Percentiles rank a stretch among this genome's conserved stretches.
These are phyloP conservation scores for Fusarium sp. DNA, from an alignment of 2,329 filamentous ascomycete species.

Conservation along the genomic window DNA sequence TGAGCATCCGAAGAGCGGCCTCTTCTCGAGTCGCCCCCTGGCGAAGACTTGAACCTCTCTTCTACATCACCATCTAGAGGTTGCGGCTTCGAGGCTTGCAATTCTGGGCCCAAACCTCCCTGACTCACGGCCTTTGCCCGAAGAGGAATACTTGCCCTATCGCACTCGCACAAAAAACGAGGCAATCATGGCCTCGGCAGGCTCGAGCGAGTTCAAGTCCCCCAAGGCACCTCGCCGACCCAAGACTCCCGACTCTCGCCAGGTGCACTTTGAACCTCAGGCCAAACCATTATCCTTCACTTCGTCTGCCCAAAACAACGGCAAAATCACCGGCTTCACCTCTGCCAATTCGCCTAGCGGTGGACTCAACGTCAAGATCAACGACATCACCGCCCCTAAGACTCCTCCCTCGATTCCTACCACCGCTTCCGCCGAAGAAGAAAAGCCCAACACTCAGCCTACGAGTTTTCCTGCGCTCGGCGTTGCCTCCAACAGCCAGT, in stretches of 20 bases:
- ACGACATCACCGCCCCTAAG: slow-evolving; percentile 22
- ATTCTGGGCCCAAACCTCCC: slow-evolving; percentile 4
- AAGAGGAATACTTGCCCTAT: not conserved
- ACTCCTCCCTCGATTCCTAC: slow-evolving; percentile 12
- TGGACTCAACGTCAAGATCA: slow-evolving; percentile 41
- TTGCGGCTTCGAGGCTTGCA: slow-evolving; percentile 3
- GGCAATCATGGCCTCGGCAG: slow-evolving; percentile 49
- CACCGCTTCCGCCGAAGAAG: slow-evolving; percentile 21
- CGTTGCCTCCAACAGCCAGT: slow-evolving; percentile 38
- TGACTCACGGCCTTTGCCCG: slow-evolving; percentile 25
- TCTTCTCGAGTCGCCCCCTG: slow-evolving; percentile 4
- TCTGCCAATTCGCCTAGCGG: slow-evolving; percentile 46
- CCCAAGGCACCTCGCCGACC: slow-evolving; percentile 50
- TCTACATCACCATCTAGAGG: slow-evolving; percentile 4
- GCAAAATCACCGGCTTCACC: slow-evolving; percentile 29
- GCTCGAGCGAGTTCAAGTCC: slow-evolving; percentile 46
- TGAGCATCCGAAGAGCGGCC: not conserved
- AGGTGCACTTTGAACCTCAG: slow-evolving; percentile 52
- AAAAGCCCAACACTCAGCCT: slow-evolving; percentile 30
- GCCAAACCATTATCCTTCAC: slow-evolving; percentile 18
- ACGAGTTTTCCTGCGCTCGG: slow-evolving; percentile 51
- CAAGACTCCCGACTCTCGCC: slow-evolving; percentile 50
- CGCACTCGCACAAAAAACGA: not conserved
- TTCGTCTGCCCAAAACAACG: not conserved
- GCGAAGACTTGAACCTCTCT: not conserved